Base-by-base conservation (phyloP, 2,329 filamentous ascomycete species). In the Cladosporium cucumerinum region DNA sequence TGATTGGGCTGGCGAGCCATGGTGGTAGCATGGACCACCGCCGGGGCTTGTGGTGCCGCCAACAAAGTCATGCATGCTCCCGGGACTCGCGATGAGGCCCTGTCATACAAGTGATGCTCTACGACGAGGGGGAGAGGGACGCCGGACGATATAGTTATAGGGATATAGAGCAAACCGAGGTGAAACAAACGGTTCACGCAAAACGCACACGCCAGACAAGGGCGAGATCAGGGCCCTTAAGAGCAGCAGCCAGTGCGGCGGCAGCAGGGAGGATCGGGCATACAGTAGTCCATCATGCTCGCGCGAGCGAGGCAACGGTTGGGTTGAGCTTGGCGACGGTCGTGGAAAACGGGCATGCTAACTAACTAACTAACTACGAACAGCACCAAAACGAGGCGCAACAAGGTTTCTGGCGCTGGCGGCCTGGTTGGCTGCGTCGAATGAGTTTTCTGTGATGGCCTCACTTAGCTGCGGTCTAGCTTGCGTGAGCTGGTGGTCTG, bases 1-100 rank as follows among this genome's bases (percentile, higher is more conserved):
- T 62, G 60, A 62, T 62, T 62, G 60, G 60, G 60, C 48, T 62
- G 60, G 60, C 60, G 60, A 36, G 60, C 60, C 60, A 62, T 54
- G 60, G 54, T 57, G 10, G 34, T 39, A 39, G 34, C 60, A 46
- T 58, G 32, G 55, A 58, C 55, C 60, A 62, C 60, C 60, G 51
- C 51, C 26, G 34, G 60, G 58, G 58, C 58, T 61, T 51, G 16
- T 34, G 58, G 26, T 51, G 58, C 58, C 30, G 58, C 48, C 21
- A 57, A 39, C 32, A 46, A 46, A 55, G 23, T 55, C 60, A 62
- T 62, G 36, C 60, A 62, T 62, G 60, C 60, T 62, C 51, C 48
- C 51, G 26, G 51, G 51, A 30, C 26, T 30, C 30, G 46, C 28
- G 48, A 61, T 30, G 43, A 54, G 59, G 34, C 32, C 59, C 59